phyloP scores from a whole-genome alignment of 148 eudicot species.

The Rheum nobile region DNA sequence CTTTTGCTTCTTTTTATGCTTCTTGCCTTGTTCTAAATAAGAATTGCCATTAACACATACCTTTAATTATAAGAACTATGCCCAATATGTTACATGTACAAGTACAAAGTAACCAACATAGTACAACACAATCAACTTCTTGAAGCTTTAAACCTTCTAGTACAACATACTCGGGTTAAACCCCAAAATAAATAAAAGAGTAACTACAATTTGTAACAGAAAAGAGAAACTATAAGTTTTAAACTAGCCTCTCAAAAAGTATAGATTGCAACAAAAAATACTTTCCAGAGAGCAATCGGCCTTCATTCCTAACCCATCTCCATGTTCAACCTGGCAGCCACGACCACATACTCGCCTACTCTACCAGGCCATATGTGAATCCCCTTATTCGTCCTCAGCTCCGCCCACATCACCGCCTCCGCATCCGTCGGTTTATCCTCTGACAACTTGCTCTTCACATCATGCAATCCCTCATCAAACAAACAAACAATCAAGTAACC shows the following conservation, averaged over 20 bases:
- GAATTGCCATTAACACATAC: no score
- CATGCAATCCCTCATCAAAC: constrained; percentile 16
- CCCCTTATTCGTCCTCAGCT: constrained; percentile 32
- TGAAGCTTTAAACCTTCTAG: background rate
- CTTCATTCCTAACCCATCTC: background rate
- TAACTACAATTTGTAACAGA: no score
- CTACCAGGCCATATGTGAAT: constrained; percentile 34
- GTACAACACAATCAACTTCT: background rate
- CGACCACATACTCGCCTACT: constrained; percentile 41
- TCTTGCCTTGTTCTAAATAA: no score
- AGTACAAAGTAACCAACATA: background rate
- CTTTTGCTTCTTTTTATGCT: no score
- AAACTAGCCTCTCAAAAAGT: background rate
- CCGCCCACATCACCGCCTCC: constrained; percentile 44
- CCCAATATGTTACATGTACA: background rate
- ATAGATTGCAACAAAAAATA: background rate
- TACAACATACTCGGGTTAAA: background rate
- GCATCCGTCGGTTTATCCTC: constrained; percentile 36
- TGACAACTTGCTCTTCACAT: no score
- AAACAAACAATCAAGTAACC: background rate
- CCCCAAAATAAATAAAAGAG: no score
- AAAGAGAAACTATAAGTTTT: no score
- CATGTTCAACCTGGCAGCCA: constrained; percentile 46
- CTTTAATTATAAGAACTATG: no score
- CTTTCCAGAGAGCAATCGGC: no score